phyloP scores from a whole-genome alignment of 1,284 basidiomycete species.

The Fomitopsis betulina region DNA sequence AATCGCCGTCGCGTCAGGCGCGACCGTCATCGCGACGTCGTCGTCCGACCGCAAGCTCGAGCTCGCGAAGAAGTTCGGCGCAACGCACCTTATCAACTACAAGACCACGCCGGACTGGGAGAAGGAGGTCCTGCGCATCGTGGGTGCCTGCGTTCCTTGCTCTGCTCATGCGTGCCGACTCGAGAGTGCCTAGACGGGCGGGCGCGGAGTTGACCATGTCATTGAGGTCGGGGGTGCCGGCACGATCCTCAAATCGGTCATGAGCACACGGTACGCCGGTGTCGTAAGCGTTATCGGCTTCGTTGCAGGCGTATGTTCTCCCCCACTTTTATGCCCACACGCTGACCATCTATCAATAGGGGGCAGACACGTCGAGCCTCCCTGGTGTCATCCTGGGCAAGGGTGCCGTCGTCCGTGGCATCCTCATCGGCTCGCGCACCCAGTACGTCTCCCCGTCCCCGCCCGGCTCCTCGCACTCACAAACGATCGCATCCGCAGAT shows the following conservation, averaged over 20 bases:
- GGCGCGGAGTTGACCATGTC: conserved; percentile 38
- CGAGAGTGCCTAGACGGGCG: conserved; percentile 21
- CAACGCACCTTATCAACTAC: conserved; percentile 35
- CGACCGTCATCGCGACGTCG: conserved; percentile 38
- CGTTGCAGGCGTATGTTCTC: conserved; percentile 24
- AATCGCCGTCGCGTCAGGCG: conserved; percentile 36
- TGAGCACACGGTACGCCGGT: conserved; percentile 32
- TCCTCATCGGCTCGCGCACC: conserved; percentile 29
- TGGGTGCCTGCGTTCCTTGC: conserved; percentile 1
- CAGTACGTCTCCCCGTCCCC: conserved; percentile 16
- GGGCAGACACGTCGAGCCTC: conserved; percentile 12
- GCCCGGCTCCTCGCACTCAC: not conserved
- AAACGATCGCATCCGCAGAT: conserved; percentile 1
- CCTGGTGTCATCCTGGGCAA: conserved; percentile 13
- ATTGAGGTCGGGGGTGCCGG: conserved; percentile 39
- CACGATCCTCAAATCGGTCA: conserved; percentile 35
- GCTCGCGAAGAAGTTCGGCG: conserved; percentile 28
- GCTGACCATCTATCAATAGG: not conserved
- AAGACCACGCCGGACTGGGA: conserved; percentile 39
- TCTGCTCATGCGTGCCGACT: not conserved
- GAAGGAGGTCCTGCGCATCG: conserved; percentile 27
- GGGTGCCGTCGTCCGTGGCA: conserved; percentile 24
- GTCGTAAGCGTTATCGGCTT: conserved; percentile 37
- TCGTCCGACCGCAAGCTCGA: conserved; percentile 39
- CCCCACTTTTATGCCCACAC: not conserved